Conservation (phyloP, 2,329 filamentous ascomycete genomes). For the Hypoxylon sp. region DNA sequence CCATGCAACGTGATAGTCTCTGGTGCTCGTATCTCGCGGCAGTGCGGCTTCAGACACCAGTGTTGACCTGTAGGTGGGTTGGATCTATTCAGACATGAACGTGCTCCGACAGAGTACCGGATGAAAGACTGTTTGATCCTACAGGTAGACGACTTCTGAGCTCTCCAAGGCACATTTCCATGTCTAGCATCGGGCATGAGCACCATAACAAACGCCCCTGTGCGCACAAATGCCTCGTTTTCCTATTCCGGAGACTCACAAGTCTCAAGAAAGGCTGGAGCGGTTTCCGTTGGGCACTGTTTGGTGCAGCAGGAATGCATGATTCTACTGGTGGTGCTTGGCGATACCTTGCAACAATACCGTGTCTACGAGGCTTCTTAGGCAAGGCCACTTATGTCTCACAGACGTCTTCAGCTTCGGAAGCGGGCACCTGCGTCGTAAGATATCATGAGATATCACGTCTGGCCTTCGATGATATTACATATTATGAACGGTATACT, state of each 20-base stretch:
- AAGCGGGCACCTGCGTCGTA: background rate
- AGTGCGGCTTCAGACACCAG: background rate
- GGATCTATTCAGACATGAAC: background rate
- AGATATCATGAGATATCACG: background rate
- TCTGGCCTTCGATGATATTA: background rate
- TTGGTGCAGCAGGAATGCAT: background rate
- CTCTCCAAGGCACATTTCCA: background rate
- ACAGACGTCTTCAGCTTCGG: background rate
- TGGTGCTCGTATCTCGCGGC: conserved; percentile 4
- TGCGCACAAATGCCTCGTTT: background rate
- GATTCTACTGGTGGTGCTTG: background rate
- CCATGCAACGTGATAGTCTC: conserved; percentile 20
- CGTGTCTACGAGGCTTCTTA: background rate
- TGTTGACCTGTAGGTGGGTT: conserved; percentile 2
- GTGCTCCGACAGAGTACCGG: background rate
- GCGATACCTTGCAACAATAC: background rate
- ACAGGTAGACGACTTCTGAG: background rate
- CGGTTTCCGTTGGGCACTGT: background rate
- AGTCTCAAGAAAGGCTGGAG: background rate
- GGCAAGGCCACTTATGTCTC: background rate
- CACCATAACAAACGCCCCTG: background rate
- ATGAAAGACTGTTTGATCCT: background rate
- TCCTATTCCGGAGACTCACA: background rate
- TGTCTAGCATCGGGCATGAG: background rate
- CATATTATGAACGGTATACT: background rate